These are phyloP conservation scores for Ascochyta clinopodiicola DNA, from an alignment of 2,329 filamentous ascomycete species.

Conservation along the genomic window DNA sequence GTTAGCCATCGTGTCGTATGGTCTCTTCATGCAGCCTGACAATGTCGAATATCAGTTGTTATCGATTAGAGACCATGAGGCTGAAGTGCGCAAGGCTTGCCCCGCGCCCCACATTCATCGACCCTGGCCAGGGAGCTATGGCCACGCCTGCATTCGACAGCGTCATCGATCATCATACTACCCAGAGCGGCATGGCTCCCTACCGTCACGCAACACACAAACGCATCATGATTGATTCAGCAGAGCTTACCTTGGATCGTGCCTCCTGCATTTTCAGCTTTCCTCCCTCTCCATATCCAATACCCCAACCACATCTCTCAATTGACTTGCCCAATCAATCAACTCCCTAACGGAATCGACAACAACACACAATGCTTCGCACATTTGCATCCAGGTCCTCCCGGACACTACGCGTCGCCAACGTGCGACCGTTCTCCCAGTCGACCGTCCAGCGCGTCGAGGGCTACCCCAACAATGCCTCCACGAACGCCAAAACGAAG, in stretches of 20 bases:
- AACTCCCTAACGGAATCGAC: background rate
- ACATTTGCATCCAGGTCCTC: conserved; percentile 17
- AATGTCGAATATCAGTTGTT: background rate
- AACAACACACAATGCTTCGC: conserved; percentile 20
- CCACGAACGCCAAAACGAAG: conserved; percentile 33
- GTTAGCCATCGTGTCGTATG: conserved; percentile 21
- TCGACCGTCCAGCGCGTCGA: conserved; percentile 16
- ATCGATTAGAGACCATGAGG: conserved; percentile 11
- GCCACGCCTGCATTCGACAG: conserved; percentile 6
- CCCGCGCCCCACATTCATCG: background rate
- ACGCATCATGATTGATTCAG: conserved; percentile 24
- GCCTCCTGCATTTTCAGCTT: background rate
- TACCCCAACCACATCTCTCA: background rate
- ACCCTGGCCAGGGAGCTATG: conserved; percentile 4
- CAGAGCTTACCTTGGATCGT: background rate
- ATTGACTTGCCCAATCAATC: background rate
- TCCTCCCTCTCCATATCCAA: background rate
- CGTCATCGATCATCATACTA: conserved; percentile 36
- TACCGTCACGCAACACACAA: conserved; percentile 7
- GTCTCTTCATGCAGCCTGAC: conserved; percentile 10
- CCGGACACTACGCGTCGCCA: conserved; percentile 7
- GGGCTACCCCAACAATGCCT: conserved; percentile 24
- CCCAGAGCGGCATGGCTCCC: background rate
- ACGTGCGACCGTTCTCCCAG: conserved; percentile 25
- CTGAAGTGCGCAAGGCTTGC: background rate